Evolutionary conservation across 305 asterid species (phyloP).

Genomic region (Fraxinus paxiana): DNA sequence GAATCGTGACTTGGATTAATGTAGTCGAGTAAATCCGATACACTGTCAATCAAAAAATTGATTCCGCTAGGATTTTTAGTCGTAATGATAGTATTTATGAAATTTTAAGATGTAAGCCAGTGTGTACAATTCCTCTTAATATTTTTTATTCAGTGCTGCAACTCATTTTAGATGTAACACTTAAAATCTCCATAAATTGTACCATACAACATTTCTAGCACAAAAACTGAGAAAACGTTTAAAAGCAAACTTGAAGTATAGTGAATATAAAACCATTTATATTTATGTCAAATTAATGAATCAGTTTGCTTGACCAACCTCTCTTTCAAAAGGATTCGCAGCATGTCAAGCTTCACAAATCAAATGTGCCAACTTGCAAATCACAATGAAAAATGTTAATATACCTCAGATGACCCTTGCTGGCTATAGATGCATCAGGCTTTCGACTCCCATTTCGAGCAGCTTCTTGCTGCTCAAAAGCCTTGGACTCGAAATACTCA

Average conservation of each 20-base stretch:
- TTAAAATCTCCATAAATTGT: neutral
- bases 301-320: neutral
- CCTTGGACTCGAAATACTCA: constrained; percentile 93
- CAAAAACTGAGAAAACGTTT: neutral
- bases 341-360: neutral
- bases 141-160: neutral
- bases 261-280: neutral
- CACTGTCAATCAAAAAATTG: constrained; percentile 47
- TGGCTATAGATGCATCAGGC: constrained; percentile 97
- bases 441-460: constrained; percentile 91
- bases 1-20: constrained; percentile 80
- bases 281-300: neutral
- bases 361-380: constrained; percentile 13
- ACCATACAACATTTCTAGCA: neutral
- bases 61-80: constrained; percentile 15
- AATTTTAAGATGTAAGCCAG: neutral
- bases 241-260: neutral
- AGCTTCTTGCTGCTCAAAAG: constrained; percentile 98
- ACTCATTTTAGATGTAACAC: neutral
- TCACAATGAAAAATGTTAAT: constrained; percentile 17
- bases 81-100: neutral
- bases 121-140: neutral
- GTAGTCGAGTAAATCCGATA: constrained; percentile 96
- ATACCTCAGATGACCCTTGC: constrained; percentile 98
- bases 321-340: neutral